Evolutionary conservation across 2,329 filamentous ascomycete species (phyloP), one percentile per base, ranked within the genome.

Genomic region (Stagonosporopsis chrysanthemi): DNA sequence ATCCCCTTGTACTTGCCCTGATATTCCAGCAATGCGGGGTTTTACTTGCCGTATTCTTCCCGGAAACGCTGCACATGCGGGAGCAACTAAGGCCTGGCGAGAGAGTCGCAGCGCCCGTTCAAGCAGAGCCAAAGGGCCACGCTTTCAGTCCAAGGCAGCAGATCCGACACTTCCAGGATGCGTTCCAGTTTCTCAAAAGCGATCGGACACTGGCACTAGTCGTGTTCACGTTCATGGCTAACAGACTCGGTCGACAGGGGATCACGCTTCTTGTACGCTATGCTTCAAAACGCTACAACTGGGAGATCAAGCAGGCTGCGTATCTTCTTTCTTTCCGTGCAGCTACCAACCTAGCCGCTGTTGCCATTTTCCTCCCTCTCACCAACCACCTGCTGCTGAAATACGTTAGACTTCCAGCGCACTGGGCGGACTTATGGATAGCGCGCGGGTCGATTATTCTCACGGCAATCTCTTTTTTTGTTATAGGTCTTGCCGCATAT

Each of bases 261-360:
- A 71, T 80, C 15, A 78, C 76, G 60, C 75, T 83, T 50, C 65
- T 83, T 14, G 74, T 82, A n/a, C 80, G 82, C 55, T 84, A 84
- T 63, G 79, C 82, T 17, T 83, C 81, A 1, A 80, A 79, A n/a
- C 74, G 81, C 23, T 84, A 83, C 52, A 64, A 68, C 23, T 83
- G 81, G 79, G 77, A 78, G 31, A 72, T 84, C 17, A 79, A 80
- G 52, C 67, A 75, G 42, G 73, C 73, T 9, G 67, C 71, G 11
- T 74, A 75, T 35, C 67, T 83, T 19, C 72, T 80, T 4, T 80
- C 81, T 0, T 76, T 82, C 47, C 79, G 80, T 55, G 79, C 81
- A 2, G 78, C 76, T 2, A 74, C 81, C 8, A 81, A 80, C 31
- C 78, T 83, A 5, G 73, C 80, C 3, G 69, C 82, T 2, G 77